Conservation (phyloP, 345 rosid species). For the Eucalyptus victrix region DNA sequence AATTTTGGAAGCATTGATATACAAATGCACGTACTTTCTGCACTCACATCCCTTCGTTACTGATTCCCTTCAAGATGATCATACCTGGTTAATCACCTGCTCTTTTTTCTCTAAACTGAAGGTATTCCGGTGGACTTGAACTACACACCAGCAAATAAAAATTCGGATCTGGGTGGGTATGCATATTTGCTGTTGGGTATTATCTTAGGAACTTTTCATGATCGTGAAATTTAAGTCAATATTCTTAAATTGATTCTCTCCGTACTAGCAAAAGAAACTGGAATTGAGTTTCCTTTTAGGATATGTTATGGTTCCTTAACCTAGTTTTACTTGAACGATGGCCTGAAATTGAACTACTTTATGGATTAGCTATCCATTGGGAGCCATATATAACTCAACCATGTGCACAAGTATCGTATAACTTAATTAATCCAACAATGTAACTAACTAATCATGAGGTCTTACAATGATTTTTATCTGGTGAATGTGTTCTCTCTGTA, state of each 20-base stretch:
- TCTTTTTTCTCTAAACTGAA: fast-evolving
- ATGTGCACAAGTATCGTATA: fast-evolving
- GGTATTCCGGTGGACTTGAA: neutral
- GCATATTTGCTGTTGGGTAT: neutral
- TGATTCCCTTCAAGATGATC: neutral
- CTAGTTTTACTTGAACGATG: fast-evolving
- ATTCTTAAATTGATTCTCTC: neutral
- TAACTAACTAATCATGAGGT: too few species aligned
- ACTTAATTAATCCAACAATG: fast-evolving
- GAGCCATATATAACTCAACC: fast-evolving
- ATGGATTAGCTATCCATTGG: too few species aligned
- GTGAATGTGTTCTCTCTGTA: fast-evolving
- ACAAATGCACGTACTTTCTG: neutral
- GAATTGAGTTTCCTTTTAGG: neutral
- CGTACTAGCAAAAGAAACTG: neutral
- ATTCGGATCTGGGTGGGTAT: neutral
- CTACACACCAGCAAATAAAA: fast-evolving
- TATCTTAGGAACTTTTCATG: neutral
- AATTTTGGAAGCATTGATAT: neutral
- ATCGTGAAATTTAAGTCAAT: neutral
- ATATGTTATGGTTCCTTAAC: too few species aligned
- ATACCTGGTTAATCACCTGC: fast-evolving
- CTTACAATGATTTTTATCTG: fast-evolving
- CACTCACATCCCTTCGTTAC: neutral
- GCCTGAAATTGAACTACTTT: fast-evolving